phyloP scores from a whole-genome alignment of 2,329 filamentous ascomycete genomes.

The Chalara sp. region DNA sequence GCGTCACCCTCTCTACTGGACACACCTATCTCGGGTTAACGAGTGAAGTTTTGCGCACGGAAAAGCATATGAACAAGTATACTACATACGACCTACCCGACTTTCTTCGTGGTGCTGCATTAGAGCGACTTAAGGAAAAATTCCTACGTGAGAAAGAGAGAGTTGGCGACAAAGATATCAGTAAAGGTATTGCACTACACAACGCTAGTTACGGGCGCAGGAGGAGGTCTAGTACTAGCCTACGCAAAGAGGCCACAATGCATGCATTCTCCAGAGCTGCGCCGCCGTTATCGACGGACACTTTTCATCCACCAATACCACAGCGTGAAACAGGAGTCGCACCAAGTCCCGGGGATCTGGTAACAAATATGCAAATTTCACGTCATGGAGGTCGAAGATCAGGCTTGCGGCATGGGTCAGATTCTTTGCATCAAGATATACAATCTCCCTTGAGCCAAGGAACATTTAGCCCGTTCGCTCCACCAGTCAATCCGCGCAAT shows the following conservation, averaged over 20 bases:
- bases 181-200: slow-evolving; percentile 91
- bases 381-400: slow-evolving; percentile 46
- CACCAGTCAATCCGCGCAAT: slow-evolving; percentile 38
- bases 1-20: slow-evolving; percentile 89
- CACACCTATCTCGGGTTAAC: slow-evolving; percentile 92
- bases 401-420: slow-evolving; percentile 11
- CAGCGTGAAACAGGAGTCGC: slow-evolving; percentile 30
- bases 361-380: slow-evolving; percentile 70
- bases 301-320: slow-evolving; percentile 26
- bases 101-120: slow-evolving; percentile 73
- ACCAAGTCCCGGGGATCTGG: slow-evolving; percentile 68
- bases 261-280: slow-evolving; percentile 42
- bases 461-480: slow-evolving; percentile 50
- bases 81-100: slow-evolving; percentile 90
- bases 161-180: slow-evolving; percentile 60
- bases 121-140: slow-evolving; percentile 86
- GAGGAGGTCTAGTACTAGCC: slow-evolving; percentile 63
- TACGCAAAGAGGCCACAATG: slow-evolving; percentile 74
- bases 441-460: slow-evolving; percentile 35
- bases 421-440: slow-evolving; percentile 24
- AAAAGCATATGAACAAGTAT: slow-evolving; percentile 89
- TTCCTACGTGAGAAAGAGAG: slow-evolving; percentile 81
- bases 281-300: slow-evolving; percentile 14
- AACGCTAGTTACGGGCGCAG: slow-evolving; percentile 63
- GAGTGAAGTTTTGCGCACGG: slow-evolving; percentile 84